Base-by-base conservation (phyloP, 805 yeast species). In the Zygoascus bituminiphila region DNA sequence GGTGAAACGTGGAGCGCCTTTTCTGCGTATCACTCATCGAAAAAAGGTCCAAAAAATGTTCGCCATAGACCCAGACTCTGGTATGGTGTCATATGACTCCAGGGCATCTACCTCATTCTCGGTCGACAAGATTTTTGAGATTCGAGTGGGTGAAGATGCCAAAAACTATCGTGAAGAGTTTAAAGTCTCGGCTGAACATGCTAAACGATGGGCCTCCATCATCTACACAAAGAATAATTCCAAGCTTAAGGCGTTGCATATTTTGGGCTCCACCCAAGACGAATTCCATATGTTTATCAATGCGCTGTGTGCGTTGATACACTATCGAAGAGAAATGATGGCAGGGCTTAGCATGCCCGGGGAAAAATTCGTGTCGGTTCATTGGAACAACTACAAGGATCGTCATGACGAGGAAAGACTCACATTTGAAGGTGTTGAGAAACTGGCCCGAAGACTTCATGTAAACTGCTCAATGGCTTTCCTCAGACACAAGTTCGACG, bases 101-200 rank as follows among this genome's bases (percentile, higher is more conserved):
- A 74, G 74, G 57, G 53, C 71, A 14, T 62, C 76, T 1, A 68
- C 78, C 2, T 64, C 60, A 35, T 57, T 80, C 51, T 64, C 64
- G 17, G 70, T 84, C 7, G 94, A 84, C 60, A 78, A 78, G 49
- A 82, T 87, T 44, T 76, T 76, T 50, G 78, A 76, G 47, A 72
- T 84, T 1, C 65, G 83, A 45, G 71, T 76, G 2, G 86, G 82
- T 2, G 75, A 74, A 19, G 86, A 84, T 57, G 96, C 96, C 1
- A 74, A 76, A 31, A 86, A 87, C 55, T 91, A 88, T 61, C 68
- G 96, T 51, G 96, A 89, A 60, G 95, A 88, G 63, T 77, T 86
- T 55, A 81, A 83, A 33, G 75, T 88, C 1, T 76, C 88, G 1
- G 68, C 78, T 31, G 88, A 82, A 45, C 76, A 74, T 47, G 78